Conservation (phyloP, 768 basidiomycete species). For the Kwoniella sp. region DNA sequence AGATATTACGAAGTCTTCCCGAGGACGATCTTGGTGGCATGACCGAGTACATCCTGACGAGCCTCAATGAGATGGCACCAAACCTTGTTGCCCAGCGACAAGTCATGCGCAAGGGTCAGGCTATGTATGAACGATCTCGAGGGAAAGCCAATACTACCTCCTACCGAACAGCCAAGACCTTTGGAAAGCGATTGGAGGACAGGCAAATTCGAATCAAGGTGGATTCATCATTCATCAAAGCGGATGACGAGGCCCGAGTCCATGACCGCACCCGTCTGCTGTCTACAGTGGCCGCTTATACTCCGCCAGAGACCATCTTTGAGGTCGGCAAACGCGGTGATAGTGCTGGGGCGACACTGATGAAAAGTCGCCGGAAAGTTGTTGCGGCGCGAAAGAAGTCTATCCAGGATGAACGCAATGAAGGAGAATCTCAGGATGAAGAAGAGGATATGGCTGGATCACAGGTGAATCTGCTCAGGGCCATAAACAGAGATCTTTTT, state of each 20-base stretch:
- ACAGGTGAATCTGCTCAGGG: too few relatives aligned
- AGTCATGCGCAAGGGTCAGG: conserved; percentile 83
- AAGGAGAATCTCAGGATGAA: background rate
- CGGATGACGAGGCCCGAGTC: conserved; percentile 55
- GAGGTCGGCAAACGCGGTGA: conserved; percentile 76
- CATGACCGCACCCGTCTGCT: conserved; percentile 64
- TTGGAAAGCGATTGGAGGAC: conserved; percentile 67
- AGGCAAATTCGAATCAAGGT: conserved; percentile 54
- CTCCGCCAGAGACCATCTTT: conserved; percentile 82
- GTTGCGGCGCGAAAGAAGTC: conserved; percentile 49
- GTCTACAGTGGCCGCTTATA: conserved; percentile 72
- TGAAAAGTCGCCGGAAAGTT: conserved; percentile 82
- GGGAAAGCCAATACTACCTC: conserved; percentile 74
- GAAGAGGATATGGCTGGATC: conserved; percentile 45
- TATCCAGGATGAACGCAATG: background rate
- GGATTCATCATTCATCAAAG: conserved; percentile 57
- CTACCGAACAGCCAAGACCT: conserved; percentile 83
- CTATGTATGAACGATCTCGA: conserved; percentile 90
- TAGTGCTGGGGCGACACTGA: conserved; percentile 62
- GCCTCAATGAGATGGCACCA: conserved; percentile 52
- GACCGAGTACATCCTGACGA: conserved; percentile 62
- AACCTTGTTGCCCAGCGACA: conserved; percentile 62
- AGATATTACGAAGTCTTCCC: conserved; percentile 67
- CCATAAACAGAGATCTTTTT: too few relatives aligned
- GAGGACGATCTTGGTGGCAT: conserved; percentile 77